These are phyloP conservation scores for Alternaria sp. DNA, from an alignment of 2,329 filamentous ascomycete species.

Conservation along the genomic window DNA sequence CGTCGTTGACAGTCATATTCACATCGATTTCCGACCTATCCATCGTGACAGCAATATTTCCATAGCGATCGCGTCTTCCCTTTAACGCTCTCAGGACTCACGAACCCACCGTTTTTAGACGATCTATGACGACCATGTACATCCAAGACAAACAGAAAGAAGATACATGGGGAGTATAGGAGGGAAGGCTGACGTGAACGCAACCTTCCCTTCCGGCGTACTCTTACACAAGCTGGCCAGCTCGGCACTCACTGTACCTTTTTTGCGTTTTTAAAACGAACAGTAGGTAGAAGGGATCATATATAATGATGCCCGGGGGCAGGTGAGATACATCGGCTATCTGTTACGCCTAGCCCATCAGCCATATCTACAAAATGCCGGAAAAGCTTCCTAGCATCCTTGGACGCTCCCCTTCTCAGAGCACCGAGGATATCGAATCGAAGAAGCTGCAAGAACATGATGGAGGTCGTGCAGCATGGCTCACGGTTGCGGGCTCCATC, in stretches of 20 bases:
- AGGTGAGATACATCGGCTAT: conserved; percentile 9
- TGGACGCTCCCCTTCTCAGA: conserved; percentile 20
- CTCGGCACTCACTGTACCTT: neutral
- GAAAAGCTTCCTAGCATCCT: conserved; percentile 22
- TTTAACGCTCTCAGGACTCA: neutral
- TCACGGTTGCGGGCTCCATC: conserved; percentile 48
- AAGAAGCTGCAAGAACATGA: conserved; percentile 28
- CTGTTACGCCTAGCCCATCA: neutral
- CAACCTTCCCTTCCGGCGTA: conserved; percentile 7
- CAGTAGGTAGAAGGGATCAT: neutral
- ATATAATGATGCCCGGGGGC: conserved; percentile 9
- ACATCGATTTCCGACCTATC: neutral
- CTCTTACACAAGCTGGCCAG: neutral
- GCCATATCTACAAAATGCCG: conserved; percentile 17
- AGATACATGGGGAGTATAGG: conserved; percentile 2
- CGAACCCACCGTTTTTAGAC: neutral
- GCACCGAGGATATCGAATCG: conserved; percentile 34
- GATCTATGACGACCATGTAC: neutral
- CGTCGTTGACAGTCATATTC: neutral
- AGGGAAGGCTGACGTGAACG: conserved; percentile 1
- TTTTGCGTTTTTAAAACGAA: neutral
- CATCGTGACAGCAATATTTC: neutral
- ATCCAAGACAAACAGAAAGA: conserved; percentile 7
- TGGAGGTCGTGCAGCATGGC: conserved; percentile 37
- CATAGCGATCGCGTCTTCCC: neutral